Conservation (phyloP, 2,329 filamentous ascomycete species). For the Escovopsis sp. region DNA sequence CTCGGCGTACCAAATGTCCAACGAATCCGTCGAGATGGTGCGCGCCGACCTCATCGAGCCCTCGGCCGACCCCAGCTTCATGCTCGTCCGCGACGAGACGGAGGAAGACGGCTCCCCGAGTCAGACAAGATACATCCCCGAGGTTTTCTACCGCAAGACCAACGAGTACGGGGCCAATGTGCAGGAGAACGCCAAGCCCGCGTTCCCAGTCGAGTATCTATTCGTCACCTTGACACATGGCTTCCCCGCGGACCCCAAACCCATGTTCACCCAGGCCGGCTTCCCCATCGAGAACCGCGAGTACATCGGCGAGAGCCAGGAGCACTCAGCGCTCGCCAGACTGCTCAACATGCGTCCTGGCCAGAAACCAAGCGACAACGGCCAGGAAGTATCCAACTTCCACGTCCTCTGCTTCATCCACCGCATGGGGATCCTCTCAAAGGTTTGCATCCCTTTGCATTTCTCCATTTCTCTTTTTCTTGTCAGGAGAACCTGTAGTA, state of each 20-base stretch:
- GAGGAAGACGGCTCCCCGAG: conserved; percentile 58
- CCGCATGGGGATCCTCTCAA: conserved; percentile 64
- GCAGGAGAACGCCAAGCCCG: conserved; percentile 91
- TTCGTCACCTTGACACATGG: conserved; percentile 93
- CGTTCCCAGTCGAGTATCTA: conserved; percentile 92
- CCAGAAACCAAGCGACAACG: conserved; percentile 45
- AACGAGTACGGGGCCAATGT: conserved; percentile 96
- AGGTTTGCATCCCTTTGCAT: conserved; percentile 41
- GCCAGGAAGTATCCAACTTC: conserved; percentile 73
- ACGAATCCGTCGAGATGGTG: conserved; percentile 94
- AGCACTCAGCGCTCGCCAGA: conserved; percentile 53
- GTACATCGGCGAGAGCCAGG: conserved; percentile 72
- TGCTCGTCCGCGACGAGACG: conserved; percentile 88
- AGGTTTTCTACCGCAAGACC: conserved; percentile 89
- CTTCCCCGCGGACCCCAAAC: conserved; percentile 69
- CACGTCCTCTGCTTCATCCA: conserved; percentile 84
- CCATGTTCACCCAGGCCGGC: conserved; percentile 55
- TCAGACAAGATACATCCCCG: conserved; percentile 78
- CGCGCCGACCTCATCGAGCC: conserved; percentile 88
- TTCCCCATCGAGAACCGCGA: conserved; percentile 92
- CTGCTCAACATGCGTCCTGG: conserved; percentile 48
- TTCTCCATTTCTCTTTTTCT: not conserved
- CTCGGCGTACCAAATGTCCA: conserved; percentile 86
- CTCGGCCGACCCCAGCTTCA: conserved; percentile 79
- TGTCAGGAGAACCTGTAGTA: not conserved